Evolutionary conservation across 2,329 filamentous ascomycete genomes (phyloP), one percentile per base, ranked within the genome.

Genomic region (Fusarium sulawesiense): DNA sequence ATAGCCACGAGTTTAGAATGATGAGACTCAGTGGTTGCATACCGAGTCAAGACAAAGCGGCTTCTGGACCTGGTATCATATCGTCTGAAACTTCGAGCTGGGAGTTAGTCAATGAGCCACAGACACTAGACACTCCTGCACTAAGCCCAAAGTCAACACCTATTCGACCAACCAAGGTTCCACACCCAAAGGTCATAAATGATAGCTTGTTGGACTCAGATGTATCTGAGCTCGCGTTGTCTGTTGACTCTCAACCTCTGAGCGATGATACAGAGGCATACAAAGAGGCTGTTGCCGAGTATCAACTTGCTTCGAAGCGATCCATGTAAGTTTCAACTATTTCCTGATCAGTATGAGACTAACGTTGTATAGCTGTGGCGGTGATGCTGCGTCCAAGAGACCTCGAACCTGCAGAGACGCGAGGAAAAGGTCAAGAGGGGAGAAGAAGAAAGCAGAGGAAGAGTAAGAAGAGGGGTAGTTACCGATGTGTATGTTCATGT

Each of bases 1-100:
- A 75, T 7, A 59, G 48, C 3, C 49, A 65, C 9, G 65, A 73
- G 20, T 59, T 40, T 13, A 56, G 62, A 4, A 50, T 67, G 57
- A 29, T 67, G 21, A 63, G 60, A 5, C 25, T 65, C 7, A 21
- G 44, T 7, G 49, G 25, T 9, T 18, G 25, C 0, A 21, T 25
- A 7, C 27, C 23, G 1, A n/a, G n/a, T 8, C 48, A 27, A 11
- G 14, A 12, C 2, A 18, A 23, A 14, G 41, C 34, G 1, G 13
- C 27, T 1, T 21, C 45, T 21, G 21, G 21, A 21, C 21, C 21
- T 21, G 21, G 21, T 21, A 21, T 21, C 21, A 25, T 10, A 3
- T 30, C 55, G 4, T 16, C n/a, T 11, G 53, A 42, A 7, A 25
- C 21, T 1, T 60, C 59, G 4, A 71, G 64, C 21, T 71, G 57